phyloP scores from a whole-genome alignment of 371 early-diverging fungal species.

The Circinella minor region DNA sequence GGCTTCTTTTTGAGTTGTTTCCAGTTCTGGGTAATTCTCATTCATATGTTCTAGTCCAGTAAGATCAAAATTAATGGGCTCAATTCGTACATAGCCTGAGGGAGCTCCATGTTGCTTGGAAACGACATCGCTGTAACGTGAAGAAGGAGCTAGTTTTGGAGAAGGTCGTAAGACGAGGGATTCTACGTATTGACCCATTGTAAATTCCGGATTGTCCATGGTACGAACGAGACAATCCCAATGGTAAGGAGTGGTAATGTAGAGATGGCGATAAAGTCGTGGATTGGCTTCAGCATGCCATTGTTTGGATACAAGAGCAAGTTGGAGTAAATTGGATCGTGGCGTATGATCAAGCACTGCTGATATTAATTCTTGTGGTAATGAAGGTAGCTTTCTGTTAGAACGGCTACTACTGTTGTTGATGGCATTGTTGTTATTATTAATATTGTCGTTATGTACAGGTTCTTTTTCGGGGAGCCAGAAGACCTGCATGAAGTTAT shows the following conservation, averaged over 20 bases:
- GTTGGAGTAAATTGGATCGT: slow-evolving; percentile 26
- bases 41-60: slow-evolving; percentile 40
- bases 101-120: slow-evolving; percentile 22
- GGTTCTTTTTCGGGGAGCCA: neutral
- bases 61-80: slow-evolving; percentile 28
- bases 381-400: neutral
- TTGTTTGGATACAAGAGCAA: slow-evolving; percentile 22
- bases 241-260: slow-evolving; percentile 36
- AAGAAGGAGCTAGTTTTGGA: slow-evolving; percentile 32
- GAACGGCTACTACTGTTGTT: too few species aligned
- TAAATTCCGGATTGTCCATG: slow-evolving; percentile 4
- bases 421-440: too few species aligned
- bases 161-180: slow-evolving; percentile 39
- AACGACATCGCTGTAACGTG: slow-evolving; percentile 18
- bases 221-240: slow-evolving; percentile 31
- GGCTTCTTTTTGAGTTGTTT: slow-evolving; percentile 42
- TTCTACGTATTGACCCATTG: slow-evolving; percentile 13
- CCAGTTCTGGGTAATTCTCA: slow-evolving; percentile 39
- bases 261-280: slow-evolving; percentile 36
- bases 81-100: slow-evolving; percentile 34
- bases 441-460: too few species aligned
- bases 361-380: slow-evolving; percentile 39
- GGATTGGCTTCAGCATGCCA: slow-evolving; percentile 43
- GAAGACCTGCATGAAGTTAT: neutral
- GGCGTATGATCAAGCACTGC: slow-evolving; percentile 31